A percentile compares a stretch with the other conserved stretches of the same genome.
Evolutionary conservation across 2,329 filamentous ascomycete genomes (phyloP).

Genomic region (Colletotrichum ledebouriae): DNA sequence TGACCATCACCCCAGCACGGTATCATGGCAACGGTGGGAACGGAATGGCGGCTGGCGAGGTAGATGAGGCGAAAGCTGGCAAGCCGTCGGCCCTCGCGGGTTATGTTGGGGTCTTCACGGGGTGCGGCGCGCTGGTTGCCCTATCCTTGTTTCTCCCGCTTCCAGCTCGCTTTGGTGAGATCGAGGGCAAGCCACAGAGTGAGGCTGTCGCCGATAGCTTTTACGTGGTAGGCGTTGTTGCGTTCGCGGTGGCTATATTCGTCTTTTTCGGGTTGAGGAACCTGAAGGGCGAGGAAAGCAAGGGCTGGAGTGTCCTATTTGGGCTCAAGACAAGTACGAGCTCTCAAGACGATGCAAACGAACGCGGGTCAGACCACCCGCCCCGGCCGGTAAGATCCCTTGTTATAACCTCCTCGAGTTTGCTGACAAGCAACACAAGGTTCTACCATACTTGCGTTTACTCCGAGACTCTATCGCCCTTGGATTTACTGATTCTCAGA

Average conservation of each 20-base stretch:
- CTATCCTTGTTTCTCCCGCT: slow-evolving; percentile 87
- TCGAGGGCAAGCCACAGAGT: slow-evolving; percentile 78
- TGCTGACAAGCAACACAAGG: slow-evolving; percentile 46
- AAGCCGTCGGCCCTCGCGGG: slow-evolving; percentile 79
- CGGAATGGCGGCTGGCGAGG: slow-evolving; percentile 39
- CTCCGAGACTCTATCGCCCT: slow-evolving; percentile 75
- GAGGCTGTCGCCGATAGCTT: slow-evolving; percentile 86
- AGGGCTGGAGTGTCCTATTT: slow-evolving; percentile 75
- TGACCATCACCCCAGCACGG: slow-evolving; percentile 79
- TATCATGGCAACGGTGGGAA: slow-evolving; percentile 58
- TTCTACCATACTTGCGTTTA: slow-evolving; percentile 71
- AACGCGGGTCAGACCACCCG: slow-evolving; percentile 43
- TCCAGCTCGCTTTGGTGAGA: slow-evolving; percentile 81
- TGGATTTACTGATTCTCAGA: slow-evolving; percentile 81
- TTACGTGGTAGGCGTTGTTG: slow-evolving; percentile 83
- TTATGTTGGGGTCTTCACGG: slow-evolving; percentile 91
- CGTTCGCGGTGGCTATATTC: slow-evolving; percentile 78
- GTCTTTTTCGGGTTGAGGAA: slow-evolving; percentile 83
- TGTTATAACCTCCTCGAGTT: not conserved
- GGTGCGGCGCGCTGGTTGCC: slow-evolving; percentile 89
- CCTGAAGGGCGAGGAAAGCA: slow-evolving; percentile 80
- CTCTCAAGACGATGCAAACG: slow-evolving; percentile 31
- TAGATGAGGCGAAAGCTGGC: slow-evolving; percentile 49
- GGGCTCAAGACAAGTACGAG: slow-evolving; percentile 49
- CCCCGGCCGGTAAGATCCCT: slow-evolving; percentile 47